These are phyloP conservation scores for Populus nigra DNA, from an alignment of 345 rosid species.

Conservation along the genomic window DNA sequence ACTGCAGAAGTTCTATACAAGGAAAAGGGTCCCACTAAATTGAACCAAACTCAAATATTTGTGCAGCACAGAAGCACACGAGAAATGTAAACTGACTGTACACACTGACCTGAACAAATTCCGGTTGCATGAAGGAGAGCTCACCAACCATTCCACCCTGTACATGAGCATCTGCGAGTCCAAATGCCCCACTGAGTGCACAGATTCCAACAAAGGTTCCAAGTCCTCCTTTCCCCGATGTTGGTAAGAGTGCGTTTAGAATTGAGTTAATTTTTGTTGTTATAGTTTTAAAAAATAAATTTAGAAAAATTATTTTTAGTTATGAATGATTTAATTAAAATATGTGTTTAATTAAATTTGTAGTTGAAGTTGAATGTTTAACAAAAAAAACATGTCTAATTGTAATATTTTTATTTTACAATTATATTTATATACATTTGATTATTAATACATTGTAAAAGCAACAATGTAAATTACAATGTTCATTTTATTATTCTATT, in stretches of 20 bases:
- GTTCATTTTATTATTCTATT: too few species aligned
- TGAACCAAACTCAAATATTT: neutral
- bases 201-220: slow-evolving; percentile 68
- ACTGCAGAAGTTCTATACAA: slow-evolving; percentile 29
- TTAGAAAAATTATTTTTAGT: too few species aligned
- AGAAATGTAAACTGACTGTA: neutral
- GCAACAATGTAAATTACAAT: too few species aligned
- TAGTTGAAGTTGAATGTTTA: too few species aligned
- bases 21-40: neutral
- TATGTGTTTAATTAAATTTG: too few species aligned
- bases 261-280: too few species aligned
- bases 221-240: slow-evolving; percentile 72
- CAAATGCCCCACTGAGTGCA: slow-evolving; percentile 55
- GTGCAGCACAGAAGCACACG: neutral
- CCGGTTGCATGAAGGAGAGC: slow-evolving; percentile 67
- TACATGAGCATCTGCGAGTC: slow-evolving; percentile 79
- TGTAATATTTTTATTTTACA: too few species aligned
- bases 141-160: slow-evolving; percentile 95
- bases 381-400: too few species aligned
- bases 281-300: too few species aligned
- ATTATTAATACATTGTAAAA: too few species aligned
- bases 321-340: too few species aligned
- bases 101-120: slow-evolving; percentile 56
- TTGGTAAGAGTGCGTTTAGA: slow-evolving; percentile 30
- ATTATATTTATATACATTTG: too few species aligned